These are phyloP conservation scores for Omphalotus guepiniiformis DNA, from an alignment of 768 basidiomycete genomes.

Conservation along the genomic window DNA sequence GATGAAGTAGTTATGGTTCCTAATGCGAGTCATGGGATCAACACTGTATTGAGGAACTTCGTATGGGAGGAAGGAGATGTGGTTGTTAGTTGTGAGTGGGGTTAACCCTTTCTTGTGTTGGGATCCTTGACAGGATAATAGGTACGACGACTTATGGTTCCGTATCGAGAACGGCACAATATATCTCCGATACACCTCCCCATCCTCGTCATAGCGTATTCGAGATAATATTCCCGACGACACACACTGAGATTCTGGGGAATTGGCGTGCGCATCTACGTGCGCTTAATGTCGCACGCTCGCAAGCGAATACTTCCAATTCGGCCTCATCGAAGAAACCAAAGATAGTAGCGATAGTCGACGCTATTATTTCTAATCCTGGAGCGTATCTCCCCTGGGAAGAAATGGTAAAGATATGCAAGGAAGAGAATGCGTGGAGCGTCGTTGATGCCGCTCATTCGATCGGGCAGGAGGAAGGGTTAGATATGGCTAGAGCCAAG, in stretches of 20 bases:
- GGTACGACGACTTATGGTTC: slow-evolving; percentile 55
- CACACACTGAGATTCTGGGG: slow-evolving; percentile 50
- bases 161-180: slow-evolving; percentile 42
- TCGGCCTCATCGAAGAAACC: background rate
- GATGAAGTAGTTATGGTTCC: slow-evolving; percentile 59
- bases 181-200: slow-evolving; percentile 46
- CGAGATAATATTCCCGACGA: slow-evolving; percentile 43
- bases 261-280: slow-evolving; percentile 36
- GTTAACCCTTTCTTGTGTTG: slow-evolving; percentile 1
- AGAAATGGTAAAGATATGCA: slow-evolving; percentile 50
- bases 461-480: slow-evolving; percentile 54
- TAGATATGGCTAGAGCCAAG: slow-evolving; percentile 41
- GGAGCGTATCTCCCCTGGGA: slow-evolving; percentile 57
- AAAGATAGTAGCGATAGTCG: slow-evolving; percentile 54
- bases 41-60: slow-evolving; percentile 64
- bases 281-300: slow-evolving; percentile 9
- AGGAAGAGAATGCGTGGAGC: slow-evolving; percentile 47
- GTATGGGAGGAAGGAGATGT: slow-evolving; percentile 65
- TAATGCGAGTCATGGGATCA: slow-evolving; percentile 63
- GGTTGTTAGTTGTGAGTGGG: slow-evolving; percentile 52
- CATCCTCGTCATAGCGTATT: slow-evolving; percentile 42
- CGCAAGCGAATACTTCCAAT: background rate
- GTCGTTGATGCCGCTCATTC: slow-evolving; percentile 63
- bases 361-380: slow-evolving; percentile 47
- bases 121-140: slow-evolving; percentile 17